Evolutionary conservation across 805 yeast genomes (phyloP), one percentile per base, ranked within the genome.

Genomic region (Ogataea nakhonphanomensis): DNA sequence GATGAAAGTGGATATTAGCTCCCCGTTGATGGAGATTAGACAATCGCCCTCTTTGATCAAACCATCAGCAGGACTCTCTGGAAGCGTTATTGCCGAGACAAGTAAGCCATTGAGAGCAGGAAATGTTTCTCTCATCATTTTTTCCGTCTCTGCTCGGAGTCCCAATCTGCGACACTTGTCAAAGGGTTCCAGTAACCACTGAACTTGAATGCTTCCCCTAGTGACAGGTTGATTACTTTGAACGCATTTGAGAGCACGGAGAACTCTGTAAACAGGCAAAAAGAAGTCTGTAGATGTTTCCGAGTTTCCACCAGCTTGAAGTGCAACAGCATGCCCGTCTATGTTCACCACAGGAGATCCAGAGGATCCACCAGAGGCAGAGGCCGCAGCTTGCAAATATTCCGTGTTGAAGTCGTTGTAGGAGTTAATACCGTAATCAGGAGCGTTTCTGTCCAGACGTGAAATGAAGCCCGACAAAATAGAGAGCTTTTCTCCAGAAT

Each of bases 341-440:
- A 83, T 79, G 60, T 88, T 83, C 2, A 90, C 95, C n/a, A 90
- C 97, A 0, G 97, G 97, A 3, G 96, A 87, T 7, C 97, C 97
- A 35, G 93, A 82, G 3, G 96, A 88, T 3, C 97, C 97, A 23
- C 97, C 97, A 12, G 95, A 83, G 0, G 97, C 96, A 44, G 89
- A 78, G 1, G 97, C 96, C 7, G 97, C 96, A 1, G 96, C 96
- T 64, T 89, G 96, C 41, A 89, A 86, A 63, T 89, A 89, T 61
- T 86, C 95, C 1, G 96, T 88, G 60, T 89, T 88, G 72, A 88
- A 89, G 68, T 89, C 97, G 58, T 86, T 88, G 62, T 89, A 90
- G 11, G 95, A 81, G 57, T 84, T 68, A 21, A 79, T 79, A 35
- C 96, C 97, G 55, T 90, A 90, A 49, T 86, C 95, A 2, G 97